Evolutionary conservation across 192 early-diverging fungal species (phyloP).

Genomic region (Haplosporangium gracile): DNA sequence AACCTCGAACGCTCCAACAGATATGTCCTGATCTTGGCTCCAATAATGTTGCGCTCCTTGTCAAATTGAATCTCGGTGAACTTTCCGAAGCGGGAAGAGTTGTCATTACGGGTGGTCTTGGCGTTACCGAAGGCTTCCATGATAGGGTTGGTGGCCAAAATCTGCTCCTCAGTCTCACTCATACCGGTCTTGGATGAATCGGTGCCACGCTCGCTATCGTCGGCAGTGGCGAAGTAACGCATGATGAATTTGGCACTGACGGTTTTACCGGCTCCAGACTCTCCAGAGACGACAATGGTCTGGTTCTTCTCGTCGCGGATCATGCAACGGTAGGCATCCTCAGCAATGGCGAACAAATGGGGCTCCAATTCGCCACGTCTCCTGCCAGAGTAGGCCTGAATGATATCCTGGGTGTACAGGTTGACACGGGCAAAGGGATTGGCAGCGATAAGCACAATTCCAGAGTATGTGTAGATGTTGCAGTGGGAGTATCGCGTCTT

Average conservation of each 20-base stretch:
- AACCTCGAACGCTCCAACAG: conserved; percentile 96
- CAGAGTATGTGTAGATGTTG: conserved; percentile 99
- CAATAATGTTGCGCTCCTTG: conserved; percentile 85
- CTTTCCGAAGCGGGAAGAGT: conserved; percentile 98
- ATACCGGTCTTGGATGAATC: conserved; percentile 64
- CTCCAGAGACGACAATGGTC: conserved; percentile 98
- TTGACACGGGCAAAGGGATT: conserved; percentile 93
- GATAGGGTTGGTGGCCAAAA: conserved; percentile 97
- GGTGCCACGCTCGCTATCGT: conserved; percentile 72
- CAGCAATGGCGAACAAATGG: conserved; percentile 98
- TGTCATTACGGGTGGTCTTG: conserved; percentile 99
- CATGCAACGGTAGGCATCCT: conserved; percentile 98
- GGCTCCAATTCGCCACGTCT: conserved; percentile 97
- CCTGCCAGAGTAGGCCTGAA: conserved; percentile 94
- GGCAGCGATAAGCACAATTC: conserved; percentile 98
- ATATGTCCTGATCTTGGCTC: conserved; percentile 96
- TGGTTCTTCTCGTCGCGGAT: conserved; percentile 94
- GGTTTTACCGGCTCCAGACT: conserved; percentile 98
- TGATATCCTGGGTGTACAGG: conserved; percentile 92
- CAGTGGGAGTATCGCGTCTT: conserved; percentile 90
- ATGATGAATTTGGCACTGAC: conserved; percentile 97
- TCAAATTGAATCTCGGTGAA: conserved; percentile 96
- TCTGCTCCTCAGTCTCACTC: conserved; percentile 85
- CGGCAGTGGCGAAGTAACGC: conserved; percentile 93
- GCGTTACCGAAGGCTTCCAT: conserved; percentile 99